Evolutionary conservation across 768 basidiomycete genomes (phyloP).

Genomic region (Pulveroboletus sp.): DNA sequence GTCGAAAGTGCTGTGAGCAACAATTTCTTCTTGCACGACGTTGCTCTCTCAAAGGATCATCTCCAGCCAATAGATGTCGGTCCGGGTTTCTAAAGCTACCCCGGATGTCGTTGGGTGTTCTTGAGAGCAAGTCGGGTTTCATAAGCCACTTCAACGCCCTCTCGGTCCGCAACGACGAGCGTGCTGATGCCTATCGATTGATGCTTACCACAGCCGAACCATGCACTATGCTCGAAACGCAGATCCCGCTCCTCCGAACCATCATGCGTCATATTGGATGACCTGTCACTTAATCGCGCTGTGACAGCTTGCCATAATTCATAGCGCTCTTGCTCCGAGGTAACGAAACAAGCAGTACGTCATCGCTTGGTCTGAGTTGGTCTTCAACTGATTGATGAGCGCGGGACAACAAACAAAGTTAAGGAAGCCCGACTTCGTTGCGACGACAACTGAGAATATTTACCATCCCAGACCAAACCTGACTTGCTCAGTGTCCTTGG

Average conservation of each 20-base stretch:
- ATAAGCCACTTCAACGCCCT: conserved; percentile 31
- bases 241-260: conserved; percentile 51
- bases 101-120: conserved; percentile 77
- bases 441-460: conserved; percentile 10
- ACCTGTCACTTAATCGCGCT: background rate
- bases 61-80: conserved; percentile 22
- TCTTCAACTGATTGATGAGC: conserved; percentile 46
- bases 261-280: conserved; percentile 36
- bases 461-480: conserved; percentile 13
- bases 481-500: conserved; percentile 53
- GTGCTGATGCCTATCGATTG: conserved; percentile 49
- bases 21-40: too few relatives aligned
- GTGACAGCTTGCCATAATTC: conserved; percentile 7
- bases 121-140: background rate
- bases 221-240: conserved; percentile 49
- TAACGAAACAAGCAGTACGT: conserved; percentile 42
- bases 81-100: conserved; percentile 63
- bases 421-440: conserved; percentile 23
- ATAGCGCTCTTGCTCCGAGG: conserved; percentile 44
- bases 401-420: conserved; percentile 36
- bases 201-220: conserved; percentile 51
- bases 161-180: conserved; percentile 42
- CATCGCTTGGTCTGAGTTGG: conserved; percentile 52
- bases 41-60: too few relatives aligned
- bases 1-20: background rate